phyloP scores from a whole-genome alignment of 495 filamentous ascomycete species.

The Penicillium bialowiezense region DNA sequence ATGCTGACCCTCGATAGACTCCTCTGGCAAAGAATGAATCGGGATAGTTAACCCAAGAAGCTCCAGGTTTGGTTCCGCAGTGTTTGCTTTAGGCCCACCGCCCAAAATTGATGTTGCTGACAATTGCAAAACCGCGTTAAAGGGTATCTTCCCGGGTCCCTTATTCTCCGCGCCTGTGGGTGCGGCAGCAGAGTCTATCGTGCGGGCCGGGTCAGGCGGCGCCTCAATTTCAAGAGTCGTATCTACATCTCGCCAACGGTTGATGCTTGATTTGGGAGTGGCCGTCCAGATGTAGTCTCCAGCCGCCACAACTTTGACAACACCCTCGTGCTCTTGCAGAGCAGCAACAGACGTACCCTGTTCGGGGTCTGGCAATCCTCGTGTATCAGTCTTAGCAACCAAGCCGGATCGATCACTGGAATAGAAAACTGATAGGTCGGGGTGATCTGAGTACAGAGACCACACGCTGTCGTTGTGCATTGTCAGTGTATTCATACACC shows the following conservation, averaged over 20 bases:
- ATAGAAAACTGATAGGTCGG: conserved; percentile 83
- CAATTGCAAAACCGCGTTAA: conserved; percentile 70
- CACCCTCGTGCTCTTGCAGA: conserved; percentile 85
- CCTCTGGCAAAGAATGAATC: conserved; percentile 70
- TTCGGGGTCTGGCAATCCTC: conserved; percentile 74
- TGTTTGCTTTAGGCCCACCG: conserved; percentile 48
- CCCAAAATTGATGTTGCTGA: conserved; percentile 77
- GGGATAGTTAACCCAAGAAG: conserved; percentile 57
- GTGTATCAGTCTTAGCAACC: conserved; percentile 89
- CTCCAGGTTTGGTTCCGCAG: conserved; percentile 58
- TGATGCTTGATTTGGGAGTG: conserved; percentile 90
- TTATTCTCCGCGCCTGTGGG: conserved; percentile 11
- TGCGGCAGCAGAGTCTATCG: conserved; percentile 18
- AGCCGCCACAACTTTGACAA: conserved; percentile 77
- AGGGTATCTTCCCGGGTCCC: conserved; percentile 64
- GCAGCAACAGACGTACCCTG: conserved; percentile 86
- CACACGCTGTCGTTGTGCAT: conserved; percentile 99
- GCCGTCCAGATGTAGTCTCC: conserved; percentile 91
- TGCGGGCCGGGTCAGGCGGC: conserved; percentile 54
- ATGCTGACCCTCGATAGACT: conserved; percentile 92
- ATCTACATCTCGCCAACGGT: conserved; percentile 88
- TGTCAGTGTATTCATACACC: conserved; percentile 95
- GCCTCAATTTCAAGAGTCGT: conserved; percentile 60
- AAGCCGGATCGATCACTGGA: conserved; percentile 88
- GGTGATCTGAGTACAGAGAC: conserved; percentile 89